Evolutionary conservation across 1,139 yeast species (phyloP).

Genomic region (Candida pseudoviswanathii): DNA sequence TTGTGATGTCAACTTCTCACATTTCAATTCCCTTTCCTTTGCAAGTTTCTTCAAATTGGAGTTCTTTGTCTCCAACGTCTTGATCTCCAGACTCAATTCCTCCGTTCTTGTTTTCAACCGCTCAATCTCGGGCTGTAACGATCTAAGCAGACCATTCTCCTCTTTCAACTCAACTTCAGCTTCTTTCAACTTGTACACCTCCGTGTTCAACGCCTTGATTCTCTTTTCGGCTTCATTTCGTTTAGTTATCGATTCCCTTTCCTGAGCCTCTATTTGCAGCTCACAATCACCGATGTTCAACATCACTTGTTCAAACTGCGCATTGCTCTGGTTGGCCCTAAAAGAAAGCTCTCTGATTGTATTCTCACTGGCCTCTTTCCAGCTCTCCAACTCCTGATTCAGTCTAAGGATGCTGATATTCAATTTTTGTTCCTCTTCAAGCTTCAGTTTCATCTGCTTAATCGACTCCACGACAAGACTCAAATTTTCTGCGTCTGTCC

Average conservation of each 20-base stretch:
- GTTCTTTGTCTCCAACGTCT: conserved; percentile 7
- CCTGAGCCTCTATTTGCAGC: not conserved
- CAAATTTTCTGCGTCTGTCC: too few relatives aligned
- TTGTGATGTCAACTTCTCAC: conserved; percentile 8
- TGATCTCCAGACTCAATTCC: conserved; percentile 1
- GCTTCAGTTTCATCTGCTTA: too few relatives aligned
- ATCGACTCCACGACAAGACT: too few relatives aligned
- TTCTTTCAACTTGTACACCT: conserved; percentile 3
- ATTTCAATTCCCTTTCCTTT: conserved; percentile 7
- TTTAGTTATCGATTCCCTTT: not conserved
- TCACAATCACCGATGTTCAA: not conserved
- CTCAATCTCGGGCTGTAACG: not conserved
- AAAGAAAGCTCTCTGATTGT: not conserved
- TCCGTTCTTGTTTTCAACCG: not conserved
- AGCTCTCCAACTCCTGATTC: not conserved
- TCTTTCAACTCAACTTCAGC: conserved; percentile 1
- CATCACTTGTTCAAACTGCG: not conserved
- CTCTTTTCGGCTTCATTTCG: not conserved
- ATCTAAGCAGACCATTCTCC: not conserved
- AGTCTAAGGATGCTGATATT: not conserved
- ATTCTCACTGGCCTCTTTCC: not conserved
- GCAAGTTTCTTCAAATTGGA: conserved; percentile 8
- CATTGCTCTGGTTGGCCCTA: not conserved
- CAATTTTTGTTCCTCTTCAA: not conserved
- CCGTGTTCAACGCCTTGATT: not conserved